Evolutionary conservation across 805 yeast genomes (phyloP), one percentile per base, ranked within the genome.

Genomic region (Isabelozyma heimii): DNA sequence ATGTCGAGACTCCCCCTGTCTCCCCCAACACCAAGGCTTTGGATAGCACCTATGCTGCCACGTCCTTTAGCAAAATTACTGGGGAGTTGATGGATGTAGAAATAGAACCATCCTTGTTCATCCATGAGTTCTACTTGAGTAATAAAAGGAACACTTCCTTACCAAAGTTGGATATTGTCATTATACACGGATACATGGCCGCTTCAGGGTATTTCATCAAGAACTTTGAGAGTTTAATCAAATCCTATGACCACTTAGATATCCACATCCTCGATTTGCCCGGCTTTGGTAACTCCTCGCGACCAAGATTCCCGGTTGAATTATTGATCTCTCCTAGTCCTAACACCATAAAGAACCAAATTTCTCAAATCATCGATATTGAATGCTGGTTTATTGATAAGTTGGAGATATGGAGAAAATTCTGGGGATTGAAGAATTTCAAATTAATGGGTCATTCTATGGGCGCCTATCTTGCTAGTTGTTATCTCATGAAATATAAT

Each of bases 151-250:
- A 50, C 13, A 47, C 40, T 20, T 63, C 55, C 8, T 53, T 44
- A 37, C 49, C 46, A 6, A 65, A 67, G 42, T 27, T 24, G 14
- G 42, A 43, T 14, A 44, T 70, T 4, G 76, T 73, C 8, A 53
- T 73, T 0, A 63, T 72, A 14, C 77, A 73, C 50, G 77, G 77
- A 5, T 73, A 72, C 53, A 72, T 73, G 77, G 77, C 77, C 2
- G 76, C 77, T 1, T 55, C 67, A 50, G 77, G 77, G 5, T 73
- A 65, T 53, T 72, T 70, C 46, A 58, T 72, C 46, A 70, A 70
- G 53, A 73, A 72, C 46, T 55, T 70, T 24, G 76, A 70, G 49
- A 51, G 50, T 2, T 47, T 72, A n/a, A 57, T 66, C 17, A 57
- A 58, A 37, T 51, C 67, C 5, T 59, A 58, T 44, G 67, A 69